phyloP scores from a whole-genome alignment of 345 rosid species.

The Eucalyptus cloeziana region DNA sequence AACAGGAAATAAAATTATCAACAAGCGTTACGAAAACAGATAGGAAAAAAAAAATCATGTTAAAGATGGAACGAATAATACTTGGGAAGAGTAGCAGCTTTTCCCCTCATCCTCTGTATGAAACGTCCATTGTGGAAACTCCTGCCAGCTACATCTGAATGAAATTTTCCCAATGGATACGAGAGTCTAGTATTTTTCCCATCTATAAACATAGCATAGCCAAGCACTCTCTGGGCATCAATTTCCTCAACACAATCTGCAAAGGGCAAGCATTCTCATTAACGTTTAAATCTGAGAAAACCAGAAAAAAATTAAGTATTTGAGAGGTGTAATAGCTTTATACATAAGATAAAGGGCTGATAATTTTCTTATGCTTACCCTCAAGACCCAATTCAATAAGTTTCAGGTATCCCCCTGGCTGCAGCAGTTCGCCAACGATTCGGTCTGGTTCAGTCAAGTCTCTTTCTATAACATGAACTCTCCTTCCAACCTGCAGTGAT shows the following conservation, averaged over 20 bases:
- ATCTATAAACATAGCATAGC: constrained; percentile 7
- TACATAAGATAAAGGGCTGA: neutral
- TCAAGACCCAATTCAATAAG: constrained; percentile 22
- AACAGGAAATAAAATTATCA: neutral
- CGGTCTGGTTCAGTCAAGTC: constrained; percentile 12
- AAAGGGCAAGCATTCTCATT: neutral
- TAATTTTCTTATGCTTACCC: neutral
- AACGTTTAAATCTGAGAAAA: neutral
- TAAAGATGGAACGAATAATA: neutral
- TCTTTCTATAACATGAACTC: constrained; percentile 11
- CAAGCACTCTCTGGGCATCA: constrained; percentile 5
- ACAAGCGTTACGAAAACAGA: neutral
- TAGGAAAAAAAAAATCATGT: neutral
- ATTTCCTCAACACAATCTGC: constrained; percentile 7
- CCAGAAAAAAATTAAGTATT: neutral
- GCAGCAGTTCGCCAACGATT: constrained; percentile 19
- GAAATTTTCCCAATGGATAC: constrained; percentile 2
- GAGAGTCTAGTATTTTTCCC: neutral
- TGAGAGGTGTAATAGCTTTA: neutral
- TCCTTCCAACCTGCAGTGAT: neutral
- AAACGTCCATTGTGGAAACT: constrained; percentile 15
- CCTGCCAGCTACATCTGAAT: constrained; percentile 6
- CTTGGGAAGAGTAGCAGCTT: constrained; percentile 9
- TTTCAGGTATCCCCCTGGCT: constrained; percentile 24
- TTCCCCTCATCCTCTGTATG: constrained; percentile 10